Base-by-base conservation (phyloP, 2,329 filamentous ascomycete species). In the Gyromitra esculenta region DNA sequence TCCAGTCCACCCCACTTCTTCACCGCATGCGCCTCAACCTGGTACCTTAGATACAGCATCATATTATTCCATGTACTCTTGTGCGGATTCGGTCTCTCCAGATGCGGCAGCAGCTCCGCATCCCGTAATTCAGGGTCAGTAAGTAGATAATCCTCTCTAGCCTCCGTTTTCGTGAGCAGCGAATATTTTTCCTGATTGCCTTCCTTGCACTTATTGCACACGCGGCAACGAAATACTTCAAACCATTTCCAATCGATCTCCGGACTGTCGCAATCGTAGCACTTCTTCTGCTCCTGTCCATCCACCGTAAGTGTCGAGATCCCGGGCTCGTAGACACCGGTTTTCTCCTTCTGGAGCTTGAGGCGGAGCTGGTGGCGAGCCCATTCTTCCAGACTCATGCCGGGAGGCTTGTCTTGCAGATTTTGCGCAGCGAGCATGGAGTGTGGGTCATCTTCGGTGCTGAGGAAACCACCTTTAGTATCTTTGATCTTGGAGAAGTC, bases 401-500 rank as follows among this genome's bases (percentile, higher is more conserved):
- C 89, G 73, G 92, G 89, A 0, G 96, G 96, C 82, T 92, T 93
- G 79, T 90, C 87, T 68, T 90, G 88, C 7, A 87, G 84, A 67
- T 87, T 83, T 79, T 85, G 85, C 7, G 83, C 85, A 5, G 85
- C 86, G 80, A 90, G 89, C 81, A 95, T 86, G 7, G 91, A 92
- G 80, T 91, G 89, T 0, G 96, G 96, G 83, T 99, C 96, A 82
- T 99, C 96, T 78, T 95, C 92, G 0, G 89, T 88, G n/a, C 91
- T 92, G 79, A 99, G 84, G 84, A 99, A 99, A 0, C 96, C 96
- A 78, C 96, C 96, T 82, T 97, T 97, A 0, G 95, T 98, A 83
- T 99, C 96, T 5, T 91, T 96, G 94, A 99, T 98, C 84, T 95
- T 92, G 82, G 92, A 95, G 84, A 99, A 96, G 83, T 99, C 96